phyloP scores from a whole-genome alignment of 495 filamentous ascomycete genomes.

The Aspergillus conjunctus region DNA sequence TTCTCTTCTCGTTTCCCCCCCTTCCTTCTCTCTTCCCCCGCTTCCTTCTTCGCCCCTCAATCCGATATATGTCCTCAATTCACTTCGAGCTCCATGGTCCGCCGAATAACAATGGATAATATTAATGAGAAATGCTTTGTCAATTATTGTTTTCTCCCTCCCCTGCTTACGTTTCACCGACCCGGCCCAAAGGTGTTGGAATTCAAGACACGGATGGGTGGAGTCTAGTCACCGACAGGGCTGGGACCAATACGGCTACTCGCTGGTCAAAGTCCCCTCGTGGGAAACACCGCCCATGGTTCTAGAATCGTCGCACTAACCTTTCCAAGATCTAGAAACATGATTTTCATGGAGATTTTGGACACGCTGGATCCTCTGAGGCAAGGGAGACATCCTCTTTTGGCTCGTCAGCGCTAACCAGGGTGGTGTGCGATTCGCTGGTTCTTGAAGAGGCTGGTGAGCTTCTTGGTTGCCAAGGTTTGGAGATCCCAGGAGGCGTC shows the following conservation, averaged over 20 bases:
- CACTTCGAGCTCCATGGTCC: not conserved
- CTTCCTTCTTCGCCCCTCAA: not conserved
- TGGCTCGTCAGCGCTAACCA: slow-evolving; percentile 19
- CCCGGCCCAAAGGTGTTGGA: not conserved
- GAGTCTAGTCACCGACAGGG: slow-evolving; percentile 25
- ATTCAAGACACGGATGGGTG: slow-evolving; percentile 13
- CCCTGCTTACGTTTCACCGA: not conserved
- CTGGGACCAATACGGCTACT: too few relatives aligned
- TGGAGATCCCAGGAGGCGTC: slow-evolving; percentile 17
- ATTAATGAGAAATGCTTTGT: slow-evolving; percentile 1
- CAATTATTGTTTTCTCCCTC: not conserved
- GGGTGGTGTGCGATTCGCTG: slow-evolving; percentile 21
- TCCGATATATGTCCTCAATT: not conserved
- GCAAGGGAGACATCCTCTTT: slow-evolving; percentile 18
- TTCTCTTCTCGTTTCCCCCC: slow-evolving; percentile 3
- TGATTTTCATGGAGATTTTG: slow-evolving; percentile 14
- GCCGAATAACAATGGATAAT: not conserved
- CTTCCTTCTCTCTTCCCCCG: slow-evolving; percentile 1
- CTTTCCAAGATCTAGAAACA: slow-evolving; percentile 23
- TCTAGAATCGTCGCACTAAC: slow-evolving; percentile 16
- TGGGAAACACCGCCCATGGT: slow-evolving; percentile 28
- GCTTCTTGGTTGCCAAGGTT: slow-evolving; percentile 25
- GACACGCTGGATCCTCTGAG: slow-evolving; percentile 11
- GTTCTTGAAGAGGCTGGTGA: slow-evolving; percentile 18
- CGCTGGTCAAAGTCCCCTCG: too few relatives aligned